Percentiles rank a stretch among this genome's conserved stretches.
phyloP scores from a whole-genome alignment of 352 stramenopile species.

The Pythium folliculosum region DNA sequence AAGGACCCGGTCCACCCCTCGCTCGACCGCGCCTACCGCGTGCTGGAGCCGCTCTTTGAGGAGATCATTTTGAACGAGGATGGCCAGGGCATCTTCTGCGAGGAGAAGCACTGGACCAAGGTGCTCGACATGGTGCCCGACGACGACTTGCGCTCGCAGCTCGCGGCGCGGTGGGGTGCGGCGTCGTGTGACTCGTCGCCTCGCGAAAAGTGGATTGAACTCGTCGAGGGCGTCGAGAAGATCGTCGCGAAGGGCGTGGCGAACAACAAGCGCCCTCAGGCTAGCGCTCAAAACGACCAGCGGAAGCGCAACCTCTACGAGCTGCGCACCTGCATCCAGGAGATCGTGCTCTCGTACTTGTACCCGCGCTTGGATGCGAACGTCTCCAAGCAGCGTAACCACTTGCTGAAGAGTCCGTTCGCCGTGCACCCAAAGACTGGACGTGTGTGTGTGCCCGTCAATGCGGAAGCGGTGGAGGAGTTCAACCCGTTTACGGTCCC shows the following conservation, averaged over 20 bases:
- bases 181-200: constrained; percentile 57
- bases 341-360: constrained; percentile 96
- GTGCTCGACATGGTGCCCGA: constrained; percentile 94
- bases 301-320: constrained; percentile 71
- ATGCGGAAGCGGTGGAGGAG: constrained; percentile 71
- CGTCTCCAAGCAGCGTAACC: constrained; percentile 99
- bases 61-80: constrained; percentile 87
- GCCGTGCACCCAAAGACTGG: constrained; percentile 98
- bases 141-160: constrained; percentile 73
- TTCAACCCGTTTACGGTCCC: constrained; percentile 90
- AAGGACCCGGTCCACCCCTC: constrained; percentile 94
- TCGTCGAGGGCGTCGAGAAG: constrained; percentile 71
- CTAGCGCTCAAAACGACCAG: constrained; percentile 38
- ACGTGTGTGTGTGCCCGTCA: constrained; percentile 97
- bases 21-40: constrained; percentile 90
- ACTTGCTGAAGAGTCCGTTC: constrained; percentile 99
- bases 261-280: constrained; percentile 48
- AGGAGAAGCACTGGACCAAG: constrained; percentile 87
- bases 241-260: constrained; percentile 53
- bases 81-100: constrained; percentile 92
- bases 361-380: constrained; percentile 99
- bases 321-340: constrained; percentile 89
- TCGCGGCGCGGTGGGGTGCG: constrained; percentile 62
- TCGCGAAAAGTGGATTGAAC: constrained; percentile 88
- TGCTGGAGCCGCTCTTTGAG: constrained; percentile 96